Evolutionary conservation across 169 alveolate genomes (phyloP), one percentile per base, ranked within the genome.

Genomic region (Sarcocystis neurona): DNA sequence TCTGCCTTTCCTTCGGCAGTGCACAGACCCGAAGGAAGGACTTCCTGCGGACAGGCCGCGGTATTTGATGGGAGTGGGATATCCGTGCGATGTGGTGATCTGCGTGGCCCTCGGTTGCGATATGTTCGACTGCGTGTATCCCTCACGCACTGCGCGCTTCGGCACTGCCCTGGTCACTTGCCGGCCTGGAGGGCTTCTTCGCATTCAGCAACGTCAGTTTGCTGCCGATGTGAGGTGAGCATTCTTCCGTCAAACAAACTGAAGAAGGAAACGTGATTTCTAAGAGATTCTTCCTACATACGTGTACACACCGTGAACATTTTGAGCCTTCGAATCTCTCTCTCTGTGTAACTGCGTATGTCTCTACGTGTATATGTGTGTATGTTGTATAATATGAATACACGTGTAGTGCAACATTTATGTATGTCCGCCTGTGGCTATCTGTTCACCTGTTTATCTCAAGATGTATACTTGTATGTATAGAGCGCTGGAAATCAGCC

Each of bases 21-120:
- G 93, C 89, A 87, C 94, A 23, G 44, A 91, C 6, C 88, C 91
- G 10, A 89, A 79, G 32, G 44, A 47, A 2, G 94, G 94, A 3
- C 85, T 91, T 39, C 90, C 93, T 15, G 86, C 66, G 41, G 68
- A 27, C 20, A 95, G 94, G 74, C 98, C 98, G 50, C 95, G 99
- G 92, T 99, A 99, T 93, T 96, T 98, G 82, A 99, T 99, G 99
- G 99, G 99, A 0, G 98, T 99, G 30, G 99, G 99, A 27, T 98
- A 99, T 94, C 98, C 99, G 3, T 96, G 96, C 34, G 99, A 98
- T 94, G 92, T 98, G 34, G 95, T 98, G 47, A 96, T 98, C 23
- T 97, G 99, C 87, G 97, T 98, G 43, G 97, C 99, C 43, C 94
- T 98, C n/a, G 99, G 99, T 39, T 99, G 97, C 66, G 99, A 99